A percentile compares a stretch with the other conserved stretches of the same genome.
These are phyloP conservation scores for Lecanoromycetidae sp. DNA, from an alignment of 2,329 filamentous ascomycete genomes.

Conservation along the genomic window DNA sequence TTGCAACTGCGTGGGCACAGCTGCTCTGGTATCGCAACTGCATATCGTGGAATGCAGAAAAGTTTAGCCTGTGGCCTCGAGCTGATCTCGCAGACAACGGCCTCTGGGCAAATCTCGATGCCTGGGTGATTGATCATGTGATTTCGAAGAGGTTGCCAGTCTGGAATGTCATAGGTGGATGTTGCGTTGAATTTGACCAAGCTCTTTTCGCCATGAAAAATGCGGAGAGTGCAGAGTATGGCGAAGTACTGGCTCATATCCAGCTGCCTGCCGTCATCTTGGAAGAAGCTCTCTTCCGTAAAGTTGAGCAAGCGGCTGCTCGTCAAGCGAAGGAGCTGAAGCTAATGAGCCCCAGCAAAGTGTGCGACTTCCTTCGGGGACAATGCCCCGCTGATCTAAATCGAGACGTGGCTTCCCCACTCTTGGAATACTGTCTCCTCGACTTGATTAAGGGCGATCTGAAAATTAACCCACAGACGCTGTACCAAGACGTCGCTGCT, in stretches of 20 bases:
- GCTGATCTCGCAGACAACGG: conserved; percentile 4
- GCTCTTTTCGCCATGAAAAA: neutral
- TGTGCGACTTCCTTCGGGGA: conserved; percentile 3
- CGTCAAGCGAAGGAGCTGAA: neutral
- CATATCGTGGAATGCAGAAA: neutral
- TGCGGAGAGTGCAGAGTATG: neutral
- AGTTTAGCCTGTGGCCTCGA: conserved; percentile 10
- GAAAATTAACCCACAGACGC: neutral
- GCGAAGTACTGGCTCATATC: neutral
- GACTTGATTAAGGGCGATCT: neutral
- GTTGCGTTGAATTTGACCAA: neutral
- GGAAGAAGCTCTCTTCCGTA: neutral
- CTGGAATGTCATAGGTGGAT: conserved; percentile 7
- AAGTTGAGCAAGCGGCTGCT: neutral
- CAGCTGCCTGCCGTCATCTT: conserved; percentile 7
- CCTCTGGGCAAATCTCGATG: conserved; percentile 4
- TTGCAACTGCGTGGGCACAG: conserved; percentile 22
- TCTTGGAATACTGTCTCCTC: conserved; percentile 13
- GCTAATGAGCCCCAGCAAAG: neutral
- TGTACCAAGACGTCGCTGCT: neutral
- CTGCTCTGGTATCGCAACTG: neutral
- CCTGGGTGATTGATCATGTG: conserved; percentile 1
- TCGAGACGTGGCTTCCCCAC: neutral
- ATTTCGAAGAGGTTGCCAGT: neutral
- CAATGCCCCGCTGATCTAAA: neutral